phyloP scores from a whole-genome alignment of 2,329 filamentous ascomycete species.

The Penicillium italicum region DNA sequence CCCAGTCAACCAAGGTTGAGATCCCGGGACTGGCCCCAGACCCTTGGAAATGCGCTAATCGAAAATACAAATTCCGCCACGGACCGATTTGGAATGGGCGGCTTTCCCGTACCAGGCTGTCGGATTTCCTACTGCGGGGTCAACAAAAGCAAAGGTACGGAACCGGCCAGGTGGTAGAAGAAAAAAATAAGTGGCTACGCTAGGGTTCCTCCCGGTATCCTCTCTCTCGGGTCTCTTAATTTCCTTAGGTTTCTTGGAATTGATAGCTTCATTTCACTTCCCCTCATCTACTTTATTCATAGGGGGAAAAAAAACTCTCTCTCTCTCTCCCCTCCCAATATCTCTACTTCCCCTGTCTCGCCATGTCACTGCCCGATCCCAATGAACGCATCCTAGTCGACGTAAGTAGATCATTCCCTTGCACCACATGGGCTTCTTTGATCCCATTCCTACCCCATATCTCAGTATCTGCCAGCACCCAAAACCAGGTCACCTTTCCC shows the following conservation, averaged over 20 bases:
- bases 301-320: neutral
- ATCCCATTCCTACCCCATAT: neutral
- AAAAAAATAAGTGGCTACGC: neutral
- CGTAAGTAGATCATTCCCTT: constrained; percentile 22
- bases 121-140: constrained; percentile 4
- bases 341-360: neutral
- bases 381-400: constrained; percentile 34
- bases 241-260: constrained; percentile 6
- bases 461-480: neutral
- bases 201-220: constrained; percentile 15
- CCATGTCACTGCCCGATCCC: constrained; percentile 30
- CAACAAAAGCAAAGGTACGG: neutral
- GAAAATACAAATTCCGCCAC: neutral
- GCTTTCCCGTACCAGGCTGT: neutral
- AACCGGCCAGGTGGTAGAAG: neutral
- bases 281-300: neutral
- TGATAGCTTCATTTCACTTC: constrained; percentile 3
- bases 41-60: neutral
- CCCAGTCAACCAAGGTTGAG: neutral
- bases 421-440: neutral
- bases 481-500: neutral
- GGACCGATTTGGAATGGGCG: constrained; percentile 4
- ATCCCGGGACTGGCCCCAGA: neutral
- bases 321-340: neutral
- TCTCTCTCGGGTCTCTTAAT: constrained; percentile 10